Conservation (phyloP, 139 green algal species). For the Chlorella sorokiniana region DNA sequence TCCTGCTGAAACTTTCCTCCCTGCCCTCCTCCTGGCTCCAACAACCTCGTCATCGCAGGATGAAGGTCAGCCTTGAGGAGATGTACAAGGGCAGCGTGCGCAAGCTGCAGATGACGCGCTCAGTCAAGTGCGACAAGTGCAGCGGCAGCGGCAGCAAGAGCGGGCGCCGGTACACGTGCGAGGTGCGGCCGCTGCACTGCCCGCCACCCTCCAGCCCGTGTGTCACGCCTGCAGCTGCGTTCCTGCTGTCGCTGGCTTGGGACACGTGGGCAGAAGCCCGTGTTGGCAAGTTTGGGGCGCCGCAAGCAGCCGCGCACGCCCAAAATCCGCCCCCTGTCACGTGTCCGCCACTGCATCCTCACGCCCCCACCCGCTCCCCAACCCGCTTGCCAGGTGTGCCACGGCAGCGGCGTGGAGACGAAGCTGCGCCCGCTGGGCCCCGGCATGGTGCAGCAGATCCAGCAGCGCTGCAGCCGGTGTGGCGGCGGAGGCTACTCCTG, state of each 20-base stretch:
- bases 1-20: not conserved
- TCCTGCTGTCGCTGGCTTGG: not conserved
- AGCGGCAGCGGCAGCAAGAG: slow-evolving; percentile 89
- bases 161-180: slow-evolving; percentile 80
- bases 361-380: not conserved
- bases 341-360: not conserved
- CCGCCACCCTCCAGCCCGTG: not conserved
- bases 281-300: no score
- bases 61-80: slow-evolving; percentile 93
- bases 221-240: no score
- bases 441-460: slow-evolving; percentile 99
- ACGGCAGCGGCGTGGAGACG: slow-evolving; percentile 88
- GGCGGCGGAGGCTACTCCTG: slow-evolving; percentile 72
- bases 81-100: slow-evolving; percentile 80
- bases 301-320: no score
- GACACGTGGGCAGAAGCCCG: not conserved
- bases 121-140: slow-evolving; percentile 90
- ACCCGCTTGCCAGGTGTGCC: slow-evolving; percentile 70
- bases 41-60: slow-evolving; percentile 43
- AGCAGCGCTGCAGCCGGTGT: slow-evolving; percentile 88
- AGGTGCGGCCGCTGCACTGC: slow-evolving; percentile 36
- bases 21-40: not conserved
- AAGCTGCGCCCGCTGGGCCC: slow-evolving; percentile 91
- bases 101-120: slow-evolving; percentile 93
- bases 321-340: no score